These are phyloP conservation scores for Aspergillus incahuasiensis DNA, from an alignment of 495 filamentous ascomycete species.

Conservation along the genomic window DNA sequence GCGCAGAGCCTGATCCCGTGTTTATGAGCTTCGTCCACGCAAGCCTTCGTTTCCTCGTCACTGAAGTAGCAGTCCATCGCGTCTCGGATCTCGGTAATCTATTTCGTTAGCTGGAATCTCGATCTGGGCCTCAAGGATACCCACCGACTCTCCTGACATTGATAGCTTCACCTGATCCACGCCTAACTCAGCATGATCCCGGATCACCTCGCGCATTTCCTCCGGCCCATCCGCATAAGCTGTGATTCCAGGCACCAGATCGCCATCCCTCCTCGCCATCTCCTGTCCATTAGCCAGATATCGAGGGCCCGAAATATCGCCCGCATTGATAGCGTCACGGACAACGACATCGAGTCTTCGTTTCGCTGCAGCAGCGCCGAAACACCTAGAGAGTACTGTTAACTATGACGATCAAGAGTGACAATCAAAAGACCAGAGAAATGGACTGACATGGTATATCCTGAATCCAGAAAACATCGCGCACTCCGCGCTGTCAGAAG, in stretches of 20 bases:
- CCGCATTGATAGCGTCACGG: slow-evolving; percentile 51
- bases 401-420: too few relatives aligned
- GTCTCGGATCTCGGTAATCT: slow-evolving; percentile 32
- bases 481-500: slow-evolving; percentile 41
- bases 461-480: slow-evolving; percentile 42
- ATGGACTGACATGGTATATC: slow-evolving; percentile 34
- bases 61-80: slow-evolving; percentile 48
- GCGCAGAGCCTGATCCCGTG: slow-evolving; percentile 42
- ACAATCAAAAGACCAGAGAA: too few relatives aligned
- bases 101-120: not conserved
- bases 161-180: slow-evolving; percentile 50
- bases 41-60: slow-evolving; percentile 45
- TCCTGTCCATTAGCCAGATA: slow-evolving; percentile 48
- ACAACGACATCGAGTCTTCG: slow-evolving; percentile 46
- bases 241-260: slow-evolving; percentile 43
- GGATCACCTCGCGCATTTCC: slow-evolving; percentile 43
- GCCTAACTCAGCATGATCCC: slow-evolving; percentile 40
- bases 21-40: slow-evolving; percentile 48
- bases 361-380: slow-evolving; percentile 48
- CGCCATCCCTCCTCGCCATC: slow-evolving; percentile 42
- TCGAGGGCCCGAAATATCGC: slow-evolving; percentile 48
- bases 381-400: slow-evolving; percentile 23
- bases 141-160: slow-evolving; percentile 38
- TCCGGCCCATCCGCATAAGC: slow-evolving; percentile 43
- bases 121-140: not conserved